Evolutionary conservation across 208 protist genomes (phyloP), one percentile per base, ranked within the genome.

Genomic region (Porcisia deanei): DNA sequence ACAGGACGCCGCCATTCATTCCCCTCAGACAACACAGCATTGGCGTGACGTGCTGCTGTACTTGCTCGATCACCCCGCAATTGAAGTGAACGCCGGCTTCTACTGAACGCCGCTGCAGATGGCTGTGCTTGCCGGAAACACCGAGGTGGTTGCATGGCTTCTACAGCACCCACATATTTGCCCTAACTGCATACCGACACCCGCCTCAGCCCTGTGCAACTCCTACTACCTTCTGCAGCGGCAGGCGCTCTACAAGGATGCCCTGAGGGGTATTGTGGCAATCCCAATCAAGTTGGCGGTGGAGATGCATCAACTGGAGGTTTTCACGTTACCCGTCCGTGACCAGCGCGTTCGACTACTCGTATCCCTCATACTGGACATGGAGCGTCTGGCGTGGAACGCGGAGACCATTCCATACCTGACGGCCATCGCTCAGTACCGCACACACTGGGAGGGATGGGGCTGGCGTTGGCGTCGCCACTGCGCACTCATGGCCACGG

Each of bases 51-150:
- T 88, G 74, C 60, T 85, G 49, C 53, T 67, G 12, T 76, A 82
- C 53, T 64, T 88, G 39, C 81, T 88, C 22, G 53, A 73, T 63
- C 79, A 84, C 73, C 85, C 77, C 16, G 59, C 67, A 34, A 80
- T 87, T 45, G 85, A 89, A 71, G 74, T 87, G 52, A 89, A 89
- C 76, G 64, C 52, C 37, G 83, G 85, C 67, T 89, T 73, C 65
- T 76, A 76, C 69, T 57, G 39, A 39, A 86, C 85, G 4, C 82
- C 85, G 43, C 76, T 89, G 67, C 83, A 85, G 75, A 77, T 81
- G 16, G 83, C 82, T 34, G 76, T 86, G 9, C 25, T 71, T 5
- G 64, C 70, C 37, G 72, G 75, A 12, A 77, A 77, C 55, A 57
- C 45, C 9, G 73, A 81, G 63, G 69, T 82, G 22, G 70, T 86